Percentiles rank a stretch among this genome's conserved stretches.
Evolutionary conservation across 2,329 filamentous ascomycete species (phyloP).

Genomic region (Volutella citrinella): DNA sequence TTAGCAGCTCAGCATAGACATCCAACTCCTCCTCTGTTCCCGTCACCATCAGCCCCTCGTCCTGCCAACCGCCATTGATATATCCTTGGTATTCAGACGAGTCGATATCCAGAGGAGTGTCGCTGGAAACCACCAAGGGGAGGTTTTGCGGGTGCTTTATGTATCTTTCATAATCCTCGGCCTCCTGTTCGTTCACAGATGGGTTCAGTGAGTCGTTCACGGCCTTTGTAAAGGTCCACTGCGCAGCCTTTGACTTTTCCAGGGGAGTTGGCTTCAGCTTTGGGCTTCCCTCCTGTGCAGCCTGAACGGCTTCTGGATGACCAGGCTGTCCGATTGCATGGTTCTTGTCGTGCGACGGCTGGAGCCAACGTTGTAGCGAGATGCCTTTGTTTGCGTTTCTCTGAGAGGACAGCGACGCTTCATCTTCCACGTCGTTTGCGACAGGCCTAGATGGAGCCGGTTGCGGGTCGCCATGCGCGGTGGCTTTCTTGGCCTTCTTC

Average conservation of each 20-base stretch:
- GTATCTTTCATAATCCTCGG: conserved; percentile 84
- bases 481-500: conserved; percentile 63
- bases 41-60: conserved; percentile 51
- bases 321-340: conserved; percentile 15
- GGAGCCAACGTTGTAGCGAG: conserved; percentile 61
- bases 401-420: conserved; percentile 36
- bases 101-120: conserved; percentile 58
- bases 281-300: conserved; percentile 16
- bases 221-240: conserved; percentile 86
- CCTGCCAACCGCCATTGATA: conserved; percentile 64
- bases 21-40: conserved; percentile 44
- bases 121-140: conserved; percentile 73
- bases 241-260: conserved; percentile 78
- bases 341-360: conserved; percentile 41
- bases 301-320: conserved; percentile 14
- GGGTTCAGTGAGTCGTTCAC: conserved; percentile 85
- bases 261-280: conserved; percentile 57
- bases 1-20: conserved; percentile 74
- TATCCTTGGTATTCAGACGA: conserved; percentile 76
- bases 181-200: conserved; percentile 71
- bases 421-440: conserved; percentile 39
- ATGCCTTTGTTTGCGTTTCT: conserved; percentile 44
- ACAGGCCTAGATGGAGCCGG: conserved; percentile 29
- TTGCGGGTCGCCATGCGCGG: conserved; percentile 65
- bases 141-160: conserved; percentile 86